Base-by-base conservation (phyloP, 495 filamentous ascomycete genomes). In the Tetracladium setigerum region DNA sequence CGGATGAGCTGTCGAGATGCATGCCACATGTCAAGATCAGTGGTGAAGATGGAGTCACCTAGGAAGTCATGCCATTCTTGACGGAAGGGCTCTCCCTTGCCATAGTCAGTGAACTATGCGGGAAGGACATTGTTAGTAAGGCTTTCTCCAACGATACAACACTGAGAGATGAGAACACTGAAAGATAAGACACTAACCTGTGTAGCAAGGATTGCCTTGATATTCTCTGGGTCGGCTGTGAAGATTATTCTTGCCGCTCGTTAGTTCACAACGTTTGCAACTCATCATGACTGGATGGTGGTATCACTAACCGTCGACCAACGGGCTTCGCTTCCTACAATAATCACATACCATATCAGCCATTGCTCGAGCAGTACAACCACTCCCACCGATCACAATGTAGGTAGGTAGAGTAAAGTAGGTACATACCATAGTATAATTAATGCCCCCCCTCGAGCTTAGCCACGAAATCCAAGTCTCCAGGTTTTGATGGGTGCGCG, bases 141-240 rank as follows among this genome's bases (percentile, higher is more conserved):
- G 7, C 3, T 27, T 27, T 27, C 34, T 31, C n/a, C n/a, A 37
- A 30, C 16, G 8, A 35, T 39, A 32, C 35, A 61, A 61, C 64
- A 64, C 50, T 76, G 86, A 43, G 83, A 78, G 16, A 74, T 58
- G 59, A 87, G 22, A 27, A 27, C 22, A 27, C 50, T 76, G 86
- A 43, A 83, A 78, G 16, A 74, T 58, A 59, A 87, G 22, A 27
- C 22, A 27, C 34, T 2, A 36, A 95, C 54, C 22, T 94, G 83
- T 0, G 81, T 83, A 0, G 88, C 86, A 2, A 95, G 71, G 6
- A 95, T 66, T 0, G 89, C 82, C 59, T 95, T 89, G 62, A 97
- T 74, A 62, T 94, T 95, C 57, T 90, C 82, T 0, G 86, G 88
- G 36, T 89, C 83, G 18, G 68, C 72, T 0, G 86, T 89, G 46